Base-by-base conservation (phyloP, 441 rosid species). In the Codiaeum variegatum region DNA sequence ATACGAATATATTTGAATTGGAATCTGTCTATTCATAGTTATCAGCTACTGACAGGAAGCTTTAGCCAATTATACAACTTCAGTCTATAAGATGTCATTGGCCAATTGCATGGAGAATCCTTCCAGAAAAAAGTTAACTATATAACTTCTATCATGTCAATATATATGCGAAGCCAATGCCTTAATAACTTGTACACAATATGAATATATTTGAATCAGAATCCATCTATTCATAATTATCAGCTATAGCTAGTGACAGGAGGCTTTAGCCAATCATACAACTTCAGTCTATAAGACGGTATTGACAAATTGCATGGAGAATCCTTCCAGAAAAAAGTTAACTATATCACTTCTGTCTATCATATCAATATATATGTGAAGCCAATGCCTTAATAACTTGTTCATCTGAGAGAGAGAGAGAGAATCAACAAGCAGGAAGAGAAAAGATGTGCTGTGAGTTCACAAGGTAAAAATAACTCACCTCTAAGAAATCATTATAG, bases 401-500 rank as follows among this genome's bases (percentile, higher is more conserved):
- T 42, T 23, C 49, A 40, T 64, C 19, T 32, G 15, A 38, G 59
- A 16, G 0, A 3, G 59, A 2, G 36, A 23, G 5, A 62, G 1
- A n/a, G 16, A 28, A n/a, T 19, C 5, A 31, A n/a, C 13, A 21
- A 52, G 3, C 10, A 31, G 2, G 6, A 46, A 28, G 24, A 21
- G 23, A 6, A 28, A 23, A 31, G 55, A 16, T 36, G 47, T 46
- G 54, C 44, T 13, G 36, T 6, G 49, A 61, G 15, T 38, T 36
- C 5, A 38, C 26, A n/a, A 11, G 49, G 8, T 67, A 34, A 65
- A 70, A 69, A 74, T 10, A 70, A 80, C 82, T 85, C 75, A 88
- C 99, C 89, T 92, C 99, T 68, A 95, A 78, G 75, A 88, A 85
- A 79, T 92, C 98, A 73, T 82, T 42, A 77, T 52, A 83, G 76